Conservation (phyloP, 441 rosid species). For the Populus hybrid region DNA sequence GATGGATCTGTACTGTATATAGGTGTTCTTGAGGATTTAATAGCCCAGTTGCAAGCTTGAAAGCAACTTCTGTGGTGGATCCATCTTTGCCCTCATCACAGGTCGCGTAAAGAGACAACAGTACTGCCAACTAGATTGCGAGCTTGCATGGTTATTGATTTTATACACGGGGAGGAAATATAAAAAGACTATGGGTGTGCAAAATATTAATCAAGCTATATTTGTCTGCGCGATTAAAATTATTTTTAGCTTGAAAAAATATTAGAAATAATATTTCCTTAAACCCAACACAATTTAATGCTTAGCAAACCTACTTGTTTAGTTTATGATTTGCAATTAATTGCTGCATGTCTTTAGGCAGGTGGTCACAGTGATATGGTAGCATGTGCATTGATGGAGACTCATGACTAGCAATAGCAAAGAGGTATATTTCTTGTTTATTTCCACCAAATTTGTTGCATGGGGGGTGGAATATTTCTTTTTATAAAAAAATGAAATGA, state of each 20-base stretch:
- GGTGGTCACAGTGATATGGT: neutral
- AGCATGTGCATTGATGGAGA: neutral
- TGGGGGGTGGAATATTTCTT: no score
- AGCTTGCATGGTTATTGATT: neutral
- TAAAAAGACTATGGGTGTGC: no score
- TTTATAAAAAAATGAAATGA: no score
- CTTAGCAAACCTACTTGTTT: no score
- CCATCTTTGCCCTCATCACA: neutral
- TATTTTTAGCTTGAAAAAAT: no score
- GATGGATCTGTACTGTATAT: no score
- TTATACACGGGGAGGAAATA: neutral
- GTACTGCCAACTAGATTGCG: neutral
- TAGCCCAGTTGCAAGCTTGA: neutral
- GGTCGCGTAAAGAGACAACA: neutral
- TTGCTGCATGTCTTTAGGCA: neutral
- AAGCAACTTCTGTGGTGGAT: neutral
- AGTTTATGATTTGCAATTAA: no score
- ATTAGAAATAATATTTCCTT: no score
- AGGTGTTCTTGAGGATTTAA: neutral
- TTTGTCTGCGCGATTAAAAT: no score
- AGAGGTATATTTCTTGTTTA: no score
- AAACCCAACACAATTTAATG: no score
- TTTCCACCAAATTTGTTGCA: neutral
- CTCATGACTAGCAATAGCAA: neutral
- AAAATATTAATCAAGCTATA: no score